Evolutionary conservation across 352 stramenopile genomes (phyloP).

Genomic region (Elongisporangium undulatum): DNA sequence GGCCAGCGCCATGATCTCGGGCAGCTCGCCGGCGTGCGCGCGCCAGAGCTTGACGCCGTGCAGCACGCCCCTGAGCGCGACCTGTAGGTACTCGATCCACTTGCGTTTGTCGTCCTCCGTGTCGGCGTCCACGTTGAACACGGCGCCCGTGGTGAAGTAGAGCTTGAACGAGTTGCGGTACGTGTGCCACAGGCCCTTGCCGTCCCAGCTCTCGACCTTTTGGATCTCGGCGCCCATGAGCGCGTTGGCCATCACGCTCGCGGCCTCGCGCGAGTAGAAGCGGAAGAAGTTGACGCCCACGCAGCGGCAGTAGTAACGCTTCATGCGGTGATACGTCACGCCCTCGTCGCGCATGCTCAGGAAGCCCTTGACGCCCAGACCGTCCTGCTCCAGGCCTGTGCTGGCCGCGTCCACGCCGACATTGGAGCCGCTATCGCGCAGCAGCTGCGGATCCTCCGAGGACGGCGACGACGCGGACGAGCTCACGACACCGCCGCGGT

Average conservation of each 20-base stretch:
- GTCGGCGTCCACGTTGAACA: conserved; percentile 79
- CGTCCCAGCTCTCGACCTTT: conserved; percentile 83
- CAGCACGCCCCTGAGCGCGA: conserved; percentile 36
- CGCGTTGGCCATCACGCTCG: conserved; percentile 51
- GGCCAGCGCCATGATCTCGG: conserved; percentile 42
- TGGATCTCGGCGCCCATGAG: conserved; percentile 65
- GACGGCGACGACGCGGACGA: background rate
- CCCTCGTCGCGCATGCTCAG: conserved; percentile 80
- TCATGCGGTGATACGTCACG: conserved; percentile 84
- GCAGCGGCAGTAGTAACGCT: conserved; percentile 77
- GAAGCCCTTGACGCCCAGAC: conserved; percentile 69
- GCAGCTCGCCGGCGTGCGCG: conserved; percentile 19
- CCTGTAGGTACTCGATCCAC: conserved; percentile 79
- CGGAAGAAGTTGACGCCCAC: conserved; percentile 78
- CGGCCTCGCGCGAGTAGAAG: conserved; percentile 63
- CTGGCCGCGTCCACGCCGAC: conserved; percentile 1
- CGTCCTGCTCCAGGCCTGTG: conserved; percentile 48
- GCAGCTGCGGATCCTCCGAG: background rate
- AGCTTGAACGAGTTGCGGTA: conserved; percentile 86
- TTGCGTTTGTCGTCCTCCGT: conserved; percentile 73
- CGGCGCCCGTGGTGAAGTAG: conserved; percentile 60
- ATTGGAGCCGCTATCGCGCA: conserved; percentile 1
- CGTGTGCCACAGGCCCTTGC: conserved; percentile 72
- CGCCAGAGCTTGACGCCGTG: conserved; percentile 35
- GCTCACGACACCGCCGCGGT: background rate